These are phyloP conservation scores for Zostera marina DNA, from an alignment of 116 monocot species.

Conservation along the genomic window DNA sequence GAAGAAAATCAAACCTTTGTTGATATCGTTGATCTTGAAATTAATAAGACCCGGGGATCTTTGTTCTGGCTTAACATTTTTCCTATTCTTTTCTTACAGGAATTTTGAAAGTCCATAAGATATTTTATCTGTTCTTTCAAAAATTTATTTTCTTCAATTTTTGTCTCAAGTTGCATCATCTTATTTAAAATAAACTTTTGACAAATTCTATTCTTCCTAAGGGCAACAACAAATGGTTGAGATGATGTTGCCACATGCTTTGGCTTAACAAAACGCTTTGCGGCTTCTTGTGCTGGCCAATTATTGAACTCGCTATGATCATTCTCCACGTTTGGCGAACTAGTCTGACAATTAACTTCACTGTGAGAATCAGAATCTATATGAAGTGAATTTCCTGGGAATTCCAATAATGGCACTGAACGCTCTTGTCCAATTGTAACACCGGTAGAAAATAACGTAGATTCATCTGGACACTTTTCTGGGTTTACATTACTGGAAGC, in stretches of 20 bases:
- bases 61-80: constrained; percentile 30
- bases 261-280: constrained; percentile 5
- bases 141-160: constrained; percentile 62
- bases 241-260: constrained; percentile 45
- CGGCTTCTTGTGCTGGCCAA: constrained; percentile 5
- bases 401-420: constrained; percentile 6
- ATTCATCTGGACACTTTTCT: constrained; percentile 6
- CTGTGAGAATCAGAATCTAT: constrained; percentile 6
- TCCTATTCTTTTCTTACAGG: constrained; percentile 26
- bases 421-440: constrained; percentile 7
- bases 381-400: neutral
- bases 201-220: constrained; percentile 72
- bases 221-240: constrained; percentile 51
- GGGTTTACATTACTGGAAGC: neutral
- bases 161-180: constrained; percentile 74
- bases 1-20: constrained; percentile 5
- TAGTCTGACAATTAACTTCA: neutral
- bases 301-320: constrained; percentile 3
- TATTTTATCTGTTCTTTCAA: constrained; percentile 65
- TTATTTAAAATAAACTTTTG: constrained; percentile 72
- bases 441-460: constrained; percentile 6
- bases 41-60: constrained; percentile 65
- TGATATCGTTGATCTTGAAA: constrained; percentile 37
- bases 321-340: neutral
- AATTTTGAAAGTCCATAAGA: constrained; percentile 57